These are phyloP conservation scores for Metschnikowia cubensis DNA, from an alignment of 805 yeast species.

Conservation along the genomic window DNA sequence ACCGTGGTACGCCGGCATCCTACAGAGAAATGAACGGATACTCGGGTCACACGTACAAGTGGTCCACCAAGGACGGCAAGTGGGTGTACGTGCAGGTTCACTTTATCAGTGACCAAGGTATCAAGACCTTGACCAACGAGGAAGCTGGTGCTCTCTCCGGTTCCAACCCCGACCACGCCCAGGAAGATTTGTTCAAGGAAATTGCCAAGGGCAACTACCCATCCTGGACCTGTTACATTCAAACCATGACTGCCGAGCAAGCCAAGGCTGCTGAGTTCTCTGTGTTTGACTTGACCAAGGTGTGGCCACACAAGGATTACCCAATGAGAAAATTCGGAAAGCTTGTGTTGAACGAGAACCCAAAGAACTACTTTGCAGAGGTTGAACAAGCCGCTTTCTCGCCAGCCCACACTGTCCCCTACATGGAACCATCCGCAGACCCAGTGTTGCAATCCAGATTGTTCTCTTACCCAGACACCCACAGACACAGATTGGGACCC, in stretches of 20 bases:
- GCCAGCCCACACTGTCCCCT: slow-evolving; percentile 82
- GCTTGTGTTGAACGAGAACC: slow-evolving; percentile 75
- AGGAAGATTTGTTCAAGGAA: slow-evolving; percentile 72
- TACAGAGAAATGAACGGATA: slow-evolving; percentile 79
- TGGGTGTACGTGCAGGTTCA: slow-evolving; percentile 80
- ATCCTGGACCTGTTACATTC: slow-evolving; percentile 81
- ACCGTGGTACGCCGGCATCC: slow-evolving; percentile 78
- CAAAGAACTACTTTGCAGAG: slow-evolving; percentile 83
- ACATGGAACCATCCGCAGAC: slow-evolving; percentile 77
- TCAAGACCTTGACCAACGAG: slow-evolving; percentile 51
- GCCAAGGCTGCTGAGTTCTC: slow-evolving; percentile 74
- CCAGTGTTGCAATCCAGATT: slow-evolving; percentile 81
- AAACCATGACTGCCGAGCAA: slow-evolving; percentile 80
- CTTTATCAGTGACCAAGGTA: slow-evolving; percentile 62
- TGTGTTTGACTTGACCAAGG: slow-evolving; percentile 86
- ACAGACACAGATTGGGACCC: slow-evolving; percentile 74
- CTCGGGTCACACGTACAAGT: slow-evolving; percentile 81
- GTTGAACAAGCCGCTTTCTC: slow-evolving; percentile 83
- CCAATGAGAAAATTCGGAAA: slow-evolving; percentile 86
- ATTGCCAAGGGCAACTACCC: slow-evolving; percentile 78
- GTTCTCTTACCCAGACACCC: slow-evolving; percentile 82
- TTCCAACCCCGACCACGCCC: slow-evolving; percentile 77
- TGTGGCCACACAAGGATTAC: slow-evolving; percentile 85
- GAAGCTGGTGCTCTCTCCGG: slow-evolving; percentile 68
- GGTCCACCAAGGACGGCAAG: slow-evolving; percentile 71